Evolutionary conservation across 2,329 filamentous ascomycete genomes (phyloP), one percentile per base, ranked within the genome.

Genomic region (Seiridium unicorne): DNA sequence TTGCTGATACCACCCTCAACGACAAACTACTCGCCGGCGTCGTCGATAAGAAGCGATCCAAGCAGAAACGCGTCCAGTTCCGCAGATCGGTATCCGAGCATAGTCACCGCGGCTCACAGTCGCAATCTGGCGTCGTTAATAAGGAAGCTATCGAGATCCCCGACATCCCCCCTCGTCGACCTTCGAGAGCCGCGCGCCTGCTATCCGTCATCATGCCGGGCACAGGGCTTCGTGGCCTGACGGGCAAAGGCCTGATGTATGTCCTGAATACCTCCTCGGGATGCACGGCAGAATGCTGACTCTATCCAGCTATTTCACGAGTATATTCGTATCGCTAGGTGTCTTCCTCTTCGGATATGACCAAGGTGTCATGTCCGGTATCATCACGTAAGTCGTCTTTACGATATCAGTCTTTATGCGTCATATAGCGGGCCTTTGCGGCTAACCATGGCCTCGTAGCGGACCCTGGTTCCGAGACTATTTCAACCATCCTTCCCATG

Each of bases 211-310:
- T 96, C 84, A 97, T 99, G 93, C 88, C 92, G 67, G 88, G 88
- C 73, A 88, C 91, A 65, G 84, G 88, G 67, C 82, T 92, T 70
- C 91, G 95, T 79, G 95, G 95, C 82, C 85, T 99, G 69, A 96
- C 96, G 70, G 95, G 95, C 79, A 97, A 96, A 82, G 89, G 94
- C 77, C 83, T 99, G 71, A 85, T 99, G 89, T 97, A 85, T 63
- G 81, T 74, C 49, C 49, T 57, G 61, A 58, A 4, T 31, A 35
- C 31, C 9, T 5, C 49, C 49, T n/a, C 47, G 26, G 31, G n/a
- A 9, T 38, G 32, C n/a, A 10, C 13, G 13, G 18, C 18, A 44
- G 5, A 53, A 4, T 57, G 58, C 65, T 65, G 53, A 73, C 59
- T 63, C 40, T 34, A 32, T 59, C 31, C 70, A 96, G 93, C 65